Evolutionary conservation across 257 asterid species (phyloP), one percentile per base, ranked within the genome.

Genomic region (Solanum clarkiae): DNA sequence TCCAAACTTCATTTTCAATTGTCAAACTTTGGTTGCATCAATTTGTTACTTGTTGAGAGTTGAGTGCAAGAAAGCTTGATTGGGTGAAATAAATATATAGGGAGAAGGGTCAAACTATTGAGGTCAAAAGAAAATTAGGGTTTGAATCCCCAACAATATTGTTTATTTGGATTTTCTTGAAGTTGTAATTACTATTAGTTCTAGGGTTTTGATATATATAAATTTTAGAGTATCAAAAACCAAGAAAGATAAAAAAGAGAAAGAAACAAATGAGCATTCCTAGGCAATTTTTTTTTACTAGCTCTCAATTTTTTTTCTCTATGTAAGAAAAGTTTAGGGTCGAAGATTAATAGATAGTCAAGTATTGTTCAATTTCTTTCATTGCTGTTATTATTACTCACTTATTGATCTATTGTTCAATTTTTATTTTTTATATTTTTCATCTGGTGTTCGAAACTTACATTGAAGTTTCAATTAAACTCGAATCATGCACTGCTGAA

Each of bases 201-300:
- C 57, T 72, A n/a, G 81, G 81, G 81, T 44, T 72, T 72, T n/a
- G 81, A 72, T 51, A 51, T 26, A 51, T 51, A 75, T 22, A 36
- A 70, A 70, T 70, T 42, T 42, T 18, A 10, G 47, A 77, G 65
- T 29, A 79, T 16, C 84, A 74, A 32, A 45, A 45, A 59, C 84
- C 86, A 49, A 54, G 84, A 80, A 80, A 74, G 81, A 86, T 65
- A 42, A 18, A 56, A 87, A 85, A 75, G 63, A 80, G 84, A 80
- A 69, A 75, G 88, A 86, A 80, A 77, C 49, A 56, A 87, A 85
- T 57, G 87, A 85, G 90, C 55, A 85, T 85, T 88, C 88, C 90
- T 56, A 88, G 80, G 87, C 75, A 77, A 36, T 36, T 36, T 81
- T 42, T 42, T 65, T 69, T 87, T 84, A 86, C 81, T 81, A 81